Base-by-base conservation (phyloP, 352 stramenopile species). In the Peronospora farinosa region DNA sequence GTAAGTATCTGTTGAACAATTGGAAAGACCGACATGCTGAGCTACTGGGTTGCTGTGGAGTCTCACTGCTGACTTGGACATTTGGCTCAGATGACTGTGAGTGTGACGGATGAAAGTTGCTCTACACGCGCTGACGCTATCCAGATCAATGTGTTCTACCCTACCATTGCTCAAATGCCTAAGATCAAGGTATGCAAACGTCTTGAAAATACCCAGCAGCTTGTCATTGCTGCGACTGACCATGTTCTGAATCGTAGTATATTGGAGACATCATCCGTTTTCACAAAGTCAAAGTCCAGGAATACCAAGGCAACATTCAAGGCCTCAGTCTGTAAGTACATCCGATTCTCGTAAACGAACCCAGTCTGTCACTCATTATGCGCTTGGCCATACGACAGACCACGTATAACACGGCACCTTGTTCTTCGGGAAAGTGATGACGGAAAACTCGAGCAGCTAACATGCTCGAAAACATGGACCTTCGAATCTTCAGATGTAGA, bases 241-340 rank as follows among this genome's bases (percentile, higher is more conserved):
- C 13, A 5, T 54, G 42, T 49, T 15, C 4, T 30, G 16, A 35
- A 4, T 31, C n/a, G 28, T 42, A 91, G 79, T 74, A 70, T 32
- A 72, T 86, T 17, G 80, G 80, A 32, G 80, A 91, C 41, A 65
- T 91, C 33, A 77, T 91, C 50, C 80, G 80, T 5, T 86, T 91
- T 56, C 80, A 91, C 62, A 78, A 81, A 38, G 56, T 88, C 0
- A 59, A 67, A n/a, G 76, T 91, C 33, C 83, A 88, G 35, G 61
- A 69, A 7, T 87, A 78, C 38, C 59, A 75, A 27, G 65, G 78
- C 28, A 69, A 52, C 23, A 60, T 79, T 5, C 79, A 91, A 59
- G 79, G 77, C 5, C 39, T 88, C 12, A 62, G 62, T 42, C 52
- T 50, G 78, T 89, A 63, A 40, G 75, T 57, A 42, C 16, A 42